These are phyloP conservation scores for Cardamine occulta DNA, from an alignment of 345 rosid genomes.

Conservation along the genomic window DNA sequence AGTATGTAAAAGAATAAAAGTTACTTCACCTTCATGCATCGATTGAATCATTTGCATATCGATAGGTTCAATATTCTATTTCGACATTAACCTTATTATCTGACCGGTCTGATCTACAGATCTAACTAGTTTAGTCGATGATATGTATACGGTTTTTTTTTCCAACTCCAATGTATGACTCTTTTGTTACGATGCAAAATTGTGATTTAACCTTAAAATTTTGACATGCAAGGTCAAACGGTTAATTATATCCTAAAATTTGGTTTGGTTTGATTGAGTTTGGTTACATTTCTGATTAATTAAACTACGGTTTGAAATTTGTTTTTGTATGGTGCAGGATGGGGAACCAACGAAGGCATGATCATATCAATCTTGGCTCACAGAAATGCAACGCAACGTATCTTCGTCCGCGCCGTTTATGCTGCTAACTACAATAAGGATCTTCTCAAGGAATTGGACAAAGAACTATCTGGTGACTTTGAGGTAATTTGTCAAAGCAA, in stretches of 20 bases:
- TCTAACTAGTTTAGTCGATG: slow-evolving; percentile 34
- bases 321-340: slow-evolving; percentile 57
- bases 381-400: slow-evolving; percentile 75
- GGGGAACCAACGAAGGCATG: slow-evolving; percentile 85
- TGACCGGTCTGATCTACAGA: slow-evolving; percentile 7
- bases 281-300: not conserved
- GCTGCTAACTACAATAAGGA: slow-evolving; percentile 72
- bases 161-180: not conserved
- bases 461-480: slow-evolving; percentile 81
- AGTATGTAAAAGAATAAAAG: no score
- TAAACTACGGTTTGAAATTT: slow-evolving; percentile 5
- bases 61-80: no score
- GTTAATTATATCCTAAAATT: not conserved
- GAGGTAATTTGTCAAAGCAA: slow-evolving; percentile 57
- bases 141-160: no score
- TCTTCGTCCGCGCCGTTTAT: slow-evolving; percentile 59
- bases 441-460: slow-evolving; percentile 68
- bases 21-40: slow-evolving; percentile 12
- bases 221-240: not conserved
- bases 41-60: not conserved
- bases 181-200: not conserved
- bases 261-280: slow-evolving; percentile 12
- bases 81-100: no score
- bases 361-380: slow-evolving; percentile 86
- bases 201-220: not conserved